These are phyloP conservation scores for Eimeria sp. DNA, from an alignment of 169 alveolate genomes.

Conservation along the genomic window DNA sequence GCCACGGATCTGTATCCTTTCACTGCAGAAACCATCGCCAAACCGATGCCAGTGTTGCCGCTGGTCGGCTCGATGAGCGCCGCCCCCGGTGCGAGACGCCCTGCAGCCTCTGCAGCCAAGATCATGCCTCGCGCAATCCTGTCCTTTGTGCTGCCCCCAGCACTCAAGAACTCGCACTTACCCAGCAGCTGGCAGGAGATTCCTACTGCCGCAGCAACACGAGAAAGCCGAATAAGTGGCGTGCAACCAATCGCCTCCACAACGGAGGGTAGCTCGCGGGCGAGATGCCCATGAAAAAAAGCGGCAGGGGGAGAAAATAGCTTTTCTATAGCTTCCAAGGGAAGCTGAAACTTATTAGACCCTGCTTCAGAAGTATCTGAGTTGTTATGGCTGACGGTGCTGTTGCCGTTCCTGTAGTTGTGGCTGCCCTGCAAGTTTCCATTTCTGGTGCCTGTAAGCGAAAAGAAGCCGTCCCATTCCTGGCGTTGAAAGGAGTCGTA, in stretches of 20 bases:
- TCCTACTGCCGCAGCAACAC: slow-evolving; percentile 89
- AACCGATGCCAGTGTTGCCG: slow-evolving; percentile 98
- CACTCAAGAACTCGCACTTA: slow-evolving; percentile 94
- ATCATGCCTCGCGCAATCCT: slow-evolving; percentile 95
- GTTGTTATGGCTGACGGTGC: background rate
- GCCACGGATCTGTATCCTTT: slow-evolving; percentile 93
- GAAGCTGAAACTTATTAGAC: too few relatives aligned
- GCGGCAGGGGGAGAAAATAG: slow-evolving; percentile 18
- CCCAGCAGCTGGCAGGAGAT: slow-evolving; percentile 91
- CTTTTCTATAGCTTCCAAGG: background rate
- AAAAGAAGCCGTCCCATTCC: slow-evolving; percentile 46
- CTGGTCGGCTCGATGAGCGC: slow-evolving; percentile 96
- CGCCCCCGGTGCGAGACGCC: slow-evolving; percentile 91
- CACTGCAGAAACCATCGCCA: slow-evolving; percentile 95
- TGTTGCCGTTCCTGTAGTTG: background rate
- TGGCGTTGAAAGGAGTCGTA: slow-evolving; percentile 17
- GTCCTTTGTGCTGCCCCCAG: slow-evolving; percentile 92
- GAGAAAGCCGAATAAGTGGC: slow-evolving; percentile 93
- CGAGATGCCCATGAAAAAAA: slow-evolving; percentile 25
- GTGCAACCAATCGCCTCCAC: slow-evolving; percentile 90
- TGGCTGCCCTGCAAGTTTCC: background rate
- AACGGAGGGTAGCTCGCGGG: slow-evolving; percentile 74
- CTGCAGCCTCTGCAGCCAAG: slow-evolving; percentile 93
- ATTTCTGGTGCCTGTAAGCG: background rate
- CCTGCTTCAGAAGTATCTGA: background rate